A percentile compares a stretch with the other conserved stretches of the same genome.
phyloP scores from a whole-genome alignment of 352 stramenopile genomes.

The Blastocystis sp. region DNA sequence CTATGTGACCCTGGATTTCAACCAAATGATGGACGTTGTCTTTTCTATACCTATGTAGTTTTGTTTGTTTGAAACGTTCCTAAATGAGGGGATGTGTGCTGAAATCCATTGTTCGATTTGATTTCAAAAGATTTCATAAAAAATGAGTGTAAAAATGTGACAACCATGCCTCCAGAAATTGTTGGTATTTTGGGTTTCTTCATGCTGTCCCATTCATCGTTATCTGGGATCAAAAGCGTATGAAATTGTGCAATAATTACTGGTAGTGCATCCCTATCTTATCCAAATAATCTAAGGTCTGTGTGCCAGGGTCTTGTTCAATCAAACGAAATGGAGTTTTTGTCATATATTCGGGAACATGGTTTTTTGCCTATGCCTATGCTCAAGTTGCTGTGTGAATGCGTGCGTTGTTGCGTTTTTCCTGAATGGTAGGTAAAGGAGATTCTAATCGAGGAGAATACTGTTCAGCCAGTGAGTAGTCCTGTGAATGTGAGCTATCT shows the following conservation, averaged over 20 bases:
- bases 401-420: neutral
- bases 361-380: slow-evolving; percentile 43
- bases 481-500: slow-evolving; percentile 72
- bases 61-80: neutral
- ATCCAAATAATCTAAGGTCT: neutral
- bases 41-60: slow-evolving; percentile 26
- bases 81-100: neutral
- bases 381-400: slow-evolving; percentile 52
- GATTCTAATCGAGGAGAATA: slow-evolving; percentile 60
- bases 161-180: neutral
- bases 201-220: neutral
- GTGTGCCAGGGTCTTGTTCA: neutral
- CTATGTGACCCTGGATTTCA: neutral
- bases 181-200: neutral
- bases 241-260: neutral
- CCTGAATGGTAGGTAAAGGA: slow-evolving; percentile 32
- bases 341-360: slow-evolving; percentile 55
- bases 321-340: slow-evolving; percentile 47
- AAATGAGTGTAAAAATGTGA: neutral
- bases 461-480: slow-evolving; percentile 77
- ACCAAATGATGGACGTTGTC: slow-evolving; percentile 19
- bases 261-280: neutral
- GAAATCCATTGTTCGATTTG: too few relatives aligned
- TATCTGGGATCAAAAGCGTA: neutral
- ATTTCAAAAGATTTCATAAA: too few relatives aligned